Evolutionary conservation across 2,329 filamentous ascomycete species (phyloP).

Genomic region (Corniculantispora saksenae): DNA sequence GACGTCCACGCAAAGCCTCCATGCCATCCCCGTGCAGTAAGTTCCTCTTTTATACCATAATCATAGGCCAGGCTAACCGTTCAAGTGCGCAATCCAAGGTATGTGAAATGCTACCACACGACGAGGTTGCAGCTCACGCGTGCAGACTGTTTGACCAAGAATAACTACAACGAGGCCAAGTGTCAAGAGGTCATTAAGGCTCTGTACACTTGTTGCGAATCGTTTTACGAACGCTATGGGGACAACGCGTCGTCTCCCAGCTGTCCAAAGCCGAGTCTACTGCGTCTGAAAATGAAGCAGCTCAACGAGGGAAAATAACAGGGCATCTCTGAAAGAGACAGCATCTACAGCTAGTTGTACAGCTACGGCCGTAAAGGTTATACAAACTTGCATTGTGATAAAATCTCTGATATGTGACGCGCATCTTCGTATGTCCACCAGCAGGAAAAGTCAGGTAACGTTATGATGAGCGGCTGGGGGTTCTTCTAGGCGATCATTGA

Average conservation of each 20-base stretch:
- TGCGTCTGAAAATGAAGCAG: conserved; percentile 86
- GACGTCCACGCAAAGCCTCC: conserved; percentile 75
- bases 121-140: not conserved
- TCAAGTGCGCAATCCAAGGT: conserved; percentile 89
- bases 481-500: conserved; percentile 94
- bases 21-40: conserved; percentile 81
- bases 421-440: conserved; percentile 46
- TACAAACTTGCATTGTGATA: not conserved
- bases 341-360: not conserved
- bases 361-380: not conserved
- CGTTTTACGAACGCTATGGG: conserved; percentile 80
- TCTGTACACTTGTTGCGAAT: conserved; percentile 89
- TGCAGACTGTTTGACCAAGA: conserved; percentile 81
- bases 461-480: conserved; percentile 66
- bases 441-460: conserved; percentile 59
- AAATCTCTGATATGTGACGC: conserved; percentile 43
- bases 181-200: conserved; percentile 79
- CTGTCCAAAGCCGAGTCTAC: conserved; percentile 79
- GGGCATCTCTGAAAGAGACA: no score
- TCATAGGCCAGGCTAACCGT: conserved; percentile 14
- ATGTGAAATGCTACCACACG: conserved; percentile 15
- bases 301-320: conserved; percentile 43
- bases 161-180: conserved; percentile 81
- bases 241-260: conserved; percentile 75
- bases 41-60: conserved; percentile 31